Evolutionary conservation across 306 rosid species (phyloP).

Genomic region (Corylus americana): DNA sequence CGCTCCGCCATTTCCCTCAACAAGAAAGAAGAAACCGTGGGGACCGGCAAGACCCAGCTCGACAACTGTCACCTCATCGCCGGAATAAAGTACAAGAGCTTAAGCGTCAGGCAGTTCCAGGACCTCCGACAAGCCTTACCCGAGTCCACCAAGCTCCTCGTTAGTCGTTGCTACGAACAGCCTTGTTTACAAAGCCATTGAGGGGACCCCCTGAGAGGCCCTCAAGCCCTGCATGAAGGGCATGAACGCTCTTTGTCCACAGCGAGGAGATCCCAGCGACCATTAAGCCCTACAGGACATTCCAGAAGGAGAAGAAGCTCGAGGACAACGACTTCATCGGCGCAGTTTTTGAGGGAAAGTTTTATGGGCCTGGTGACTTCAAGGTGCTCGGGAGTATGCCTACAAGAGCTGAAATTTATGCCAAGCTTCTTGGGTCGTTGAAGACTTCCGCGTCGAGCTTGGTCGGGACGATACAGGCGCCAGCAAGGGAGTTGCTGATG

Average conservation of each 20-base stretch:
- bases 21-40: slow-evolving; percentile 79
- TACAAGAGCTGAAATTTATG: slow-evolving; percentile 75
- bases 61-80: slow-evolving; percentile 82
- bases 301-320: slow-evolving; percentile 86
- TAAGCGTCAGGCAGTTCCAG: slow-evolving; percentile 83
- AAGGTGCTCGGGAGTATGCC: slow-evolving; percentile 74
- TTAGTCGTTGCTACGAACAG: slow-evolving; percentile 85
- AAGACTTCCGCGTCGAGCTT: slow-evolving; percentile 65
- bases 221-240: slow-evolving; percentile 93
- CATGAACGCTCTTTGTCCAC: slow-evolving; percentile 89
- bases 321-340: slow-evolving; percentile 83
- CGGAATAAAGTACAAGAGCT: slow-evolving; percentile 83
- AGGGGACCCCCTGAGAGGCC: slow-evolving; percentile 78
- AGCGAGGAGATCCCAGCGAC: slow-evolving; percentile 86
- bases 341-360: slow-evolving; percentile 88
- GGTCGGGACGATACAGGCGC: slow-evolving; percentile 82
- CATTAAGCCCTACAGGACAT: slow-evolving; percentile 75
- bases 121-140: slow-evolving; percentile 76
- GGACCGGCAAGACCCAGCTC: slow-evolving; percentile 59
- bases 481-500: slow-evolving; percentile 76
- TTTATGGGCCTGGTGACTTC: slow-evolving; percentile 72
- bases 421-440: slow-evolving; percentile 67
- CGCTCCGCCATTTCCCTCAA: slow-evolving; percentile 77
- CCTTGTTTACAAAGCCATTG: slow-evolving; percentile 73
- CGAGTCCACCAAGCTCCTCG: slow-evolving; percentile 51